A percentile compares a stretch with the other conserved stretches of the same genome.
phyloP scores from a whole-genome alignment of 106 monocot species.

The Dioscorea dumetorum region DNA sequence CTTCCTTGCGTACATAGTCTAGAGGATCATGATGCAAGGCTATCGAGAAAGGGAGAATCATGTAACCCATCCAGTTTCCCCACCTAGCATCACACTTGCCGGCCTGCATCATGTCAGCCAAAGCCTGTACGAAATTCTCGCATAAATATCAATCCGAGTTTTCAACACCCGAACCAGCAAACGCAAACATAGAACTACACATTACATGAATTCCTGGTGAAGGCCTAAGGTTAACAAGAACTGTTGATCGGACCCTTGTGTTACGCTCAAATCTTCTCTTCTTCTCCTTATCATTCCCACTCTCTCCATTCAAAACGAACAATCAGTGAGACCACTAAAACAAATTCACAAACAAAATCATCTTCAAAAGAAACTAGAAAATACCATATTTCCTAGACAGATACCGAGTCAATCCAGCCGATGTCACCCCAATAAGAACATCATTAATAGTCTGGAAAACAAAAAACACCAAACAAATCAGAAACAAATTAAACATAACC shows the following conservation, averaged over 20 bases:
- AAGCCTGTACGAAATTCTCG: constrained; percentile 5
- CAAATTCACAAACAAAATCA: not conserved
- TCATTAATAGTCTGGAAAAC: constrained; percentile 71
- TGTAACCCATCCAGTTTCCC: constrained; percentile 69
- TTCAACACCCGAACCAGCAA: too few species aligned
- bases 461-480: not conserved
- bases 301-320: constrained; percentile 14
- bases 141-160: too few species aligned
- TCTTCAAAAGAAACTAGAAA: not conserved
- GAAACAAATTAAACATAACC: not conserved
- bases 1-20: constrained; percentile 49
- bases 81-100: constrained; percentile 14
- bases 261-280: constrained; percentile 10
- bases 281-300: constrained; percentile 2
- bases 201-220: constrained; percentile 52
- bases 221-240: constrained; percentile 56
- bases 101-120: constrained; percentile 59
- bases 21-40: constrained; percentile 37
- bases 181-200: too few species aligned
- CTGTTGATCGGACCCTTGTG: constrained; percentile 36
- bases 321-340: too few species aligned
- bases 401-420: constrained; percentile 66
- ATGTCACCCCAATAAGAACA: constrained; percentile 55
- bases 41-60: constrained; percentile 44
- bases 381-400: constrained; percentile 31